Base-by-base conservation (phyloP, 805 yeast genomes). In the Suhomyces vadensis region DNA sequence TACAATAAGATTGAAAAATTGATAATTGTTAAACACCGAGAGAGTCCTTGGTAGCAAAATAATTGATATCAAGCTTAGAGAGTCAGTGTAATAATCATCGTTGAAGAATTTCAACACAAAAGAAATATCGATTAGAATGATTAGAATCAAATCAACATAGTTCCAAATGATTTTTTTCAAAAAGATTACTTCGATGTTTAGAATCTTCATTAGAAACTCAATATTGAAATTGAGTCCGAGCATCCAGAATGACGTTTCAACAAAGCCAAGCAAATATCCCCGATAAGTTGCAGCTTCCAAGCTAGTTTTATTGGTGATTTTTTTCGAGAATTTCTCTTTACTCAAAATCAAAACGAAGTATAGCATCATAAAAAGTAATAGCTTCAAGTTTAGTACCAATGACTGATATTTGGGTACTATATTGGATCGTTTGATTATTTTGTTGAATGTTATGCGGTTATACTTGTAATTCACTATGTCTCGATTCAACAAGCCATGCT, bases 121-220 rank as follows among this genome's bases (percentile, higher is more conserved):
- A 6, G 69, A 59, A 4, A 58, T 39, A 35, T 73, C 64, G 8
- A 79, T 64, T 13, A 77, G 56, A 2, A 64, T 38, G 26, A 73
- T 57, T 6, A 78, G 65, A 20, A 65, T 53, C 31, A 74, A 61
- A 49, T 78, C 83, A 43, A 77, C 60, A 46, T 74, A 63, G 33
- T 75, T 76, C 83, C 83, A 79, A n/a, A 79, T 58, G 14, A 79
- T 71, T 51, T 74, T 65, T 41, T 69, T 73, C 47, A 76, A 67
- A 16, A 76, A 72, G 27, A 63, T 63, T 47, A 62, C 65, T 42
- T 80, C 79, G 6, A 78, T 76, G 38, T 69, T 71, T 13, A 58
- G 54, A 27, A 76, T 53, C 42, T 73, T 77, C 38, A 68, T 58
- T 13, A 74, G 39, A 47, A 75, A 75, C 46, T 78, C 83, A 31